These are phyloP conservation scores for Arabidopsis arenosa DNA, from an alignment of 345 rosid genomes.

Conservation along the genomic window DNA sequence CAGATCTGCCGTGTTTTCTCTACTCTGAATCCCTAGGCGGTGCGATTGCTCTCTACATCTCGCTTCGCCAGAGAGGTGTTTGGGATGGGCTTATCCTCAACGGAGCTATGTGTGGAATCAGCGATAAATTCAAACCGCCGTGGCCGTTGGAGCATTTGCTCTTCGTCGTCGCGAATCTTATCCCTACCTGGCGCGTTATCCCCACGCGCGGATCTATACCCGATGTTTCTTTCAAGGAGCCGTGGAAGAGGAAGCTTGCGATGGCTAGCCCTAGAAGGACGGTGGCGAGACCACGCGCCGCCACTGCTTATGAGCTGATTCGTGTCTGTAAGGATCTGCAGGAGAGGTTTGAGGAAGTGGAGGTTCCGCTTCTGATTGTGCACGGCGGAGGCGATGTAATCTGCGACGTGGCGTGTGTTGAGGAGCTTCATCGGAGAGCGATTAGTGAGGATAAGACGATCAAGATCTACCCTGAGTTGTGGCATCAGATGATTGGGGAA, in stretches of 20 bases:
- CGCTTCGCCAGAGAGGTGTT: conserved; percentile 68
- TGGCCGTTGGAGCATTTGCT: conserved; percentile 95
- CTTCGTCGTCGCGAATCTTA: conserved; percentile 59
- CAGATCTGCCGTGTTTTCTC: conserved; percentile 72
- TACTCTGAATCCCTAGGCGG: conserved; percentile 95
- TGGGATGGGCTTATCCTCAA: conserved; percentile 88
- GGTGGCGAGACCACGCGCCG: conserved; percentile 78
- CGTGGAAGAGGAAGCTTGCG: conserved; percentile 84
- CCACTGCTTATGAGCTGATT: conserved; percentile 80
- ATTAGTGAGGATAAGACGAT: conserved; percentile 71
- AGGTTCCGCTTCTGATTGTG: conserved; percentile 70
- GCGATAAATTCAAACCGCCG: conserved; percentile 85
- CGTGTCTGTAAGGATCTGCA: conserved; percentile 78
- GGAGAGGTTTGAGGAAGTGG: conserved; percentile 81
- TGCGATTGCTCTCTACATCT: conserved; percentile 78
- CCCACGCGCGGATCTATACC: conserved; percentile 88
- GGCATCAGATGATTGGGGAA: conserved; percentile 74
- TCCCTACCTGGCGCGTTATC: conserved; percentile 89
- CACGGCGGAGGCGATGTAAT: conserved; percentile 84
- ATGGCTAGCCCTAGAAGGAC: conserved; percentile 69
- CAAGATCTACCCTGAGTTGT: conserved; percentile 70
- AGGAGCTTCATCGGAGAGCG: conserved; percentile 73
- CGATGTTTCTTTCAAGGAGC: conserved; percentile 74
- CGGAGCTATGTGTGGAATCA: conserved; percentile 99
- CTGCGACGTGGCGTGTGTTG: conserved; percentile 74